These are phyloP conservation scores for Candida tibetensis DNA, from an alignment of 805 yeast genomes.

Conservation along the genomic window DNA sequence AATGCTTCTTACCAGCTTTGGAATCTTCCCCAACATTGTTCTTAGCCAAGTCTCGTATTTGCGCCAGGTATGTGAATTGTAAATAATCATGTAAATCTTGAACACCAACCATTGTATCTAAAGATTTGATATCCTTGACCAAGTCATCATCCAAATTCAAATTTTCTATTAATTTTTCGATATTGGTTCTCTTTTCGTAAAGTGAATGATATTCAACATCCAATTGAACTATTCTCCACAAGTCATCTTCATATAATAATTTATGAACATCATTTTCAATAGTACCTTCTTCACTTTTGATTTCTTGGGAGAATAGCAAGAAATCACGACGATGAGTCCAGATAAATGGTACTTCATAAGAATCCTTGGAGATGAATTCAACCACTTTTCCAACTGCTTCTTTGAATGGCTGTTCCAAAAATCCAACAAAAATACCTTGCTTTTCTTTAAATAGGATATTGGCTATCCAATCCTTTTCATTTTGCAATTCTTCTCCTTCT, in stretches of 20 bases:
- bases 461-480: constrained; percentile 82
- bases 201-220: constrained; percentile 89
- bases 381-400: constrained; percentile 69
- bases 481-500: constrained; percentile 61
- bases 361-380: constrained; percentile 70
- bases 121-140: constrained; percentile 52
- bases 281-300: constrained; percentile 36
- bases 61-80: constrained; percentile 65
- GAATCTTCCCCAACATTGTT: constrained; percentile 15
- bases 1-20: constrained; percentile 46
- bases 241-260: constrained; percentile 72
- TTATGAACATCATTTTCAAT: constrained; percentile 42
- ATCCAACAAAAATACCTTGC: constrained; percentile 37
- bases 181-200: constrained; percentile 65
- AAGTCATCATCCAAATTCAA: constrained; percentile 56
- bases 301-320: constrained; percentile 55
- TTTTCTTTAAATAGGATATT: constrained; percentile 60
- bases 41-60: constrained; percentile 47
- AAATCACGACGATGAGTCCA: constrained; percentile 95
- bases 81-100: constrained; percentile 87
- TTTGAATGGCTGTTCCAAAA: constrained; percentile 51
- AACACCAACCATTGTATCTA: constrained; percentile 68
- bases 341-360: constrained; percentile 89
- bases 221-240: constrained; percentile 85
- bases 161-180: constrained; percentile 53